phyloP scores from a whole-genome alignment of 345 rosid genomes.

The Syzygium grande region DNA sequence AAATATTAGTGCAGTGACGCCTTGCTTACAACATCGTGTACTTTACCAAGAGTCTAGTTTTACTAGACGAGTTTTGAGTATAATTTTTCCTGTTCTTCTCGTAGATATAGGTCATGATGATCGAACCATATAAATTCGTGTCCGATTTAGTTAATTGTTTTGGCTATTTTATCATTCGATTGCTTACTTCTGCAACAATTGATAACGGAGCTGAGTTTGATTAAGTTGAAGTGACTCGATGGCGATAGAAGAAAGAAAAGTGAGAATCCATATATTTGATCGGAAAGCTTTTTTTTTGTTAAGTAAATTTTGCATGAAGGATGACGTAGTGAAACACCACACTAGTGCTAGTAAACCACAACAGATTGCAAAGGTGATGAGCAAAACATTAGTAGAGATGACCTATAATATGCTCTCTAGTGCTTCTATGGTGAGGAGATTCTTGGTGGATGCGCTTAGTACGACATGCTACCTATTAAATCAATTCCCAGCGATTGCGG shows the following conservation, averaged over 20 bases:
- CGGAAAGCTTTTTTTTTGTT: neutral
- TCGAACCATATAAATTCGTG: rapidly evolving
- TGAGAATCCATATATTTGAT: neutral
- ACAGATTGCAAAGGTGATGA: neutral
- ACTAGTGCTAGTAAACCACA: neutral
- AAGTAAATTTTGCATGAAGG: neutral
- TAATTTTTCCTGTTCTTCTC: neutral
- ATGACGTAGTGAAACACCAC: neutral
- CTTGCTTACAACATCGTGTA: neutral
- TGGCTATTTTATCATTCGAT: neutral
- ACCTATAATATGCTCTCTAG: neutral
- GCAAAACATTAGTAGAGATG: neutral
- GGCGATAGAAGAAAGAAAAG: neutral
- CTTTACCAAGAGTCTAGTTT: neutral
- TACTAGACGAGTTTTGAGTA: neutral
- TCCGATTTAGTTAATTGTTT: neutral
- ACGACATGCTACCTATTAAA: neutral
- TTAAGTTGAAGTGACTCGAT: neutral
- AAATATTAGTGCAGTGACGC: neutral
- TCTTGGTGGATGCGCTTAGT: neutral
- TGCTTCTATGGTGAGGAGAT: rapidly evolving
- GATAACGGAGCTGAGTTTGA: neutral
- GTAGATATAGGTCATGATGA: too few relatives aligned
- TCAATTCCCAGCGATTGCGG: neutral
- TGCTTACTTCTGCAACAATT: rapidly evolving